Percentiles rank a stretch among this genome's conserved stretches.
phyloP scores from a whole-genome alignment of 2,329 filamentous ascomycete genomes.

The Penicillium olsonii region DNA sequence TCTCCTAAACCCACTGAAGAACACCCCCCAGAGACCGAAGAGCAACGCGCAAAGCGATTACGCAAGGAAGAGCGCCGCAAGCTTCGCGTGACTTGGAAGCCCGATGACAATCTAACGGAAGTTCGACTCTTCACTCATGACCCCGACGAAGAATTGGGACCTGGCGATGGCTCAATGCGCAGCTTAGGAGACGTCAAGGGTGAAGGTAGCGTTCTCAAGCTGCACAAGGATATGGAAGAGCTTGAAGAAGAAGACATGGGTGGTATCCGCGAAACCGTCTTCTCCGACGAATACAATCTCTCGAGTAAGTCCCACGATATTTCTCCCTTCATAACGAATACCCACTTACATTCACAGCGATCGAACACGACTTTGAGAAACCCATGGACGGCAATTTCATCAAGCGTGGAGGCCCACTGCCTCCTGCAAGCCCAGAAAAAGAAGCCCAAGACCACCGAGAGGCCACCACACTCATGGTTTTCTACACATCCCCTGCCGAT shows the following conservation, averaged over 20 bases:
- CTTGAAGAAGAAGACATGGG: conserved; percentile 62
- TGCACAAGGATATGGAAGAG: conserved; percentile 57
- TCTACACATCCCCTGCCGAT: conserved; percentile 49
- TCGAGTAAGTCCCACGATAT: conserved; percentile 32
- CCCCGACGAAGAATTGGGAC: conserved; percentile 62
- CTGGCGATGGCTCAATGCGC: conserved; percentile 59
- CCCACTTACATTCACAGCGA: conserved; percentile 29
- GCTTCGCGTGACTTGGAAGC: conserved; percentile 62
- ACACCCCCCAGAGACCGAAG: conserved; percentile 58
- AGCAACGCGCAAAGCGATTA: conserved; percentile 60
- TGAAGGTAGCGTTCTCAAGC: conserved; percentile 54
- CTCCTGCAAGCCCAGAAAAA: conserved; percentile 44
- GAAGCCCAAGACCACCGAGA: conserved; percentile 50
- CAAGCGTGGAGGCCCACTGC: conserved; percentile 44
- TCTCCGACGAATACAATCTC: conserved; percentile 36
- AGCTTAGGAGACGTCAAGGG: conserved; percentile 62
- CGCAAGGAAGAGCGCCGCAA: conserved; percentile 63
- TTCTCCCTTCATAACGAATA: neutral
- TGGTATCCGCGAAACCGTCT: conserved; percentile 44
- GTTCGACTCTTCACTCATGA: conserved; percentile 63
- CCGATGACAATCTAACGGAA: conserved; percentile 57
- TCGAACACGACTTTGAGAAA: conserved; percentile 42
- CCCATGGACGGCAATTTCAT: conserved; percentile 37
- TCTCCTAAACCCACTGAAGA: conserved; percentile 55
- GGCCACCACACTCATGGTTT: conserved; percentile 50